phyloP scores from a whole-genome alignment of 2,329 filamentous ascomycete species.

The Stemphylium beticola region DNA sequence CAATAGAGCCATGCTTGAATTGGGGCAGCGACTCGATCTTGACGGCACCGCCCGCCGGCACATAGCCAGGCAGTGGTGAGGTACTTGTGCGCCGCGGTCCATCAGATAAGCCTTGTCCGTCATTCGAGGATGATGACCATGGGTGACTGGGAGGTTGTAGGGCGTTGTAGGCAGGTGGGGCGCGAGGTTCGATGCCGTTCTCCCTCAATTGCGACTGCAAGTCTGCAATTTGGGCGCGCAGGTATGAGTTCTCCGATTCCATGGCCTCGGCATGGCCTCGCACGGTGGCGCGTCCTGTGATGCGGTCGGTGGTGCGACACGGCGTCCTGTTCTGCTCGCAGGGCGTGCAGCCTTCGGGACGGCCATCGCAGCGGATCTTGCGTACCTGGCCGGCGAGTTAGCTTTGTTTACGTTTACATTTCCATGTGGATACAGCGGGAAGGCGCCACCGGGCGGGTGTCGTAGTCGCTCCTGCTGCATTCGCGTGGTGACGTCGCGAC shows the following conservation, averaged over 20 bases:
- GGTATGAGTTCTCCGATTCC: constrained; percentile 72
- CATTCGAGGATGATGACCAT: constrained; percentile 27
- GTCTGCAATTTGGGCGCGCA: constrained; percentile 70
- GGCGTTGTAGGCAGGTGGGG: constrained; percentile 47
- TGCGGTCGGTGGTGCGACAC: constrained; percentile 85
- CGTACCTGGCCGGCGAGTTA: constrained; percentile 62
- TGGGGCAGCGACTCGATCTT: constrained; percentile 48
- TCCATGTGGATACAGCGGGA: too few relatives aligned
- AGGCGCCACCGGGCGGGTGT: too few relatives aligned
- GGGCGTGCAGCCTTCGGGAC: constrained; percentile 80
- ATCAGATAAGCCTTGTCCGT: constrained; percentile 33
- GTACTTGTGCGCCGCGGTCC: constrained; percentile 28
- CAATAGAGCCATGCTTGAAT: constrained; percentile 55
- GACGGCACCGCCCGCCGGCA: constrained; percentile 25
- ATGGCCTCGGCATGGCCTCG: constrained; percentile 79
- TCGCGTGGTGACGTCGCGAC: too few relatives aligned
- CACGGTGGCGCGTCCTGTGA: constrained; percentile 79
- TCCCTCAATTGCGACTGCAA: constrained; percentile 70
- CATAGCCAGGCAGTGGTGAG: constrained; percentile 36
- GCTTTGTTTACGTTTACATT: not conserved
- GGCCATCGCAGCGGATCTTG: constrained; percentile 86
- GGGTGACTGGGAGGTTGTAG: constrained; percentile 20
- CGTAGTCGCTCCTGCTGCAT: too few relatives aligned
- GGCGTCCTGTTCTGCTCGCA: constrained; percentile 77
- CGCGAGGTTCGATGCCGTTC: constrained; percentile 66